Evolutionary conservation across 257 asterid genomes (phyloP).

Genomic region (Penstemon newberryi): DNA sequence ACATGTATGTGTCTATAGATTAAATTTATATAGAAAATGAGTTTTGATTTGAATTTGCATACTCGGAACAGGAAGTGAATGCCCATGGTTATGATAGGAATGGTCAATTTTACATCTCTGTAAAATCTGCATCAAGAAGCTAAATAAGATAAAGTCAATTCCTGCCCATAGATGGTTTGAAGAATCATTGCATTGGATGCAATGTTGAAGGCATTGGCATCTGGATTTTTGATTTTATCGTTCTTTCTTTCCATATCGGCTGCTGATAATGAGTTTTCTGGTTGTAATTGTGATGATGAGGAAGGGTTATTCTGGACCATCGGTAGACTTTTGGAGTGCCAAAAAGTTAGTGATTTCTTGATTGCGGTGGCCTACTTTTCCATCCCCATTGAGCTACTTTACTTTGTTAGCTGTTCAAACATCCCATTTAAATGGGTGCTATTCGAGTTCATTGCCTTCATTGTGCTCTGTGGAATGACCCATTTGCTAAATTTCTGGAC

Average conservation of each 20-base stretch:
- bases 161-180: conserved; percentile 33
- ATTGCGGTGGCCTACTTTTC: conserved; percentile 96
- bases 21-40: neutral
- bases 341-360: conserved; percentile 77
- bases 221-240: conserved; percentile 45
- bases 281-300: conserved; percentile 78
- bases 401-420: conserved; percentile 77
- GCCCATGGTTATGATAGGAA: conserved; percentile 4
- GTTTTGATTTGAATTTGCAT: conserved; percentile 4
- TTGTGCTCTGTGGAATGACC: conserved; percentile 94
- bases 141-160: conserved; percentile 7
- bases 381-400: conserved; percentile 89
- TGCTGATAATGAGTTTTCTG: conserved; percentile 49
- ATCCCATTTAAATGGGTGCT: conserved; percentile 95
- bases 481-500: conserved; percentile 94
- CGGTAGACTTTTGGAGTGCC: conserved; percentile 64
- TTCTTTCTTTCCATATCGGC: conserved; percentile 41
- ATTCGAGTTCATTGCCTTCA: conserved; percentile 79
- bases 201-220: conserved; percentile 60
- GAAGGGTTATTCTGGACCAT: conserved; percentile 63
- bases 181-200: conserved; percentile 37
- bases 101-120: conserved; percentile 8
- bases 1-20: neutral
- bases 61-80: neutral
- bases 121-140: conserved; percentile 25